These are phyloP conservation scores for Lodderomyces parapsilosis DNA, from an alignment of 1,139 yeast species.

Conservation along the genomic window DNA sequence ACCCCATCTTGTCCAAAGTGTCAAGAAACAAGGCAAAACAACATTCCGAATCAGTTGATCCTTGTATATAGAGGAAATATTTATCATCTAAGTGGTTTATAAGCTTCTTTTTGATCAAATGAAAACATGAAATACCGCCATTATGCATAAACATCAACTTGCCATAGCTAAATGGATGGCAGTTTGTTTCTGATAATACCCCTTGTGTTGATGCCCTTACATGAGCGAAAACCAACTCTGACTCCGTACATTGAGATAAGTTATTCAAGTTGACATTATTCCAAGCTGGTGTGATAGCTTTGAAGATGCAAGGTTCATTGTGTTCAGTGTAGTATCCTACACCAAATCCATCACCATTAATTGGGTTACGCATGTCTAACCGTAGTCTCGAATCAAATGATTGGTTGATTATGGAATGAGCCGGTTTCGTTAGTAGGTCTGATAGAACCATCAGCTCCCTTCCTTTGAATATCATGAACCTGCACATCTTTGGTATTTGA, in stretches of 20 bases:
- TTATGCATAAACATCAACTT: constrained; percentile 95
- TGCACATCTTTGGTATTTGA: constrained; percentile 32
- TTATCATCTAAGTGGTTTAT: constrained; percentile 74
- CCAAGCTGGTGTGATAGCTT: constrained; percentile 98
- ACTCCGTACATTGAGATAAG: constrained; percentile 82
- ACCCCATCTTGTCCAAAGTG: constrained; percentile 71
- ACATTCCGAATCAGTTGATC: constrained; percentile 94
- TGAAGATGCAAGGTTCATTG: constrained; percentile 54
- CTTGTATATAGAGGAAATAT: constrained; percentile 79
- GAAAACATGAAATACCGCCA: constrained; percentile 82
- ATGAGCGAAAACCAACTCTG: constrained; percentile 86
- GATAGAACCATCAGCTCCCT: constrained; percentile 80
- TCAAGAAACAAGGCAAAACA: constrained; percentile 88
- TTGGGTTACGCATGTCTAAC: constrained; percentile 84
- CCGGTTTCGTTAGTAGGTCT: constrained; percentile 88
- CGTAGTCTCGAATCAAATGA: constrained; percentile 89
- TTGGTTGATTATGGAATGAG: constrained; percentile 95
- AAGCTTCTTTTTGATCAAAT: constrained; percentile 67
- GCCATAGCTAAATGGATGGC: constrained; percentile 91
- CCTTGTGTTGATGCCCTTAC: constrained; percentile 97
- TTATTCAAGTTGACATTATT: constrained; percentile 87
- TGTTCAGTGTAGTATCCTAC: constrained; percentile 86
- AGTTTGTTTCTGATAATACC: constrained; percentile 87
- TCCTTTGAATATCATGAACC: constrained; percentile 52
- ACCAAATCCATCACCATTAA: constrained; percentile 98